Base-by-base conservation (phyloP, 2,329 filamentous ascomycete species). In the Pseudocercospora vitis region DNA sequence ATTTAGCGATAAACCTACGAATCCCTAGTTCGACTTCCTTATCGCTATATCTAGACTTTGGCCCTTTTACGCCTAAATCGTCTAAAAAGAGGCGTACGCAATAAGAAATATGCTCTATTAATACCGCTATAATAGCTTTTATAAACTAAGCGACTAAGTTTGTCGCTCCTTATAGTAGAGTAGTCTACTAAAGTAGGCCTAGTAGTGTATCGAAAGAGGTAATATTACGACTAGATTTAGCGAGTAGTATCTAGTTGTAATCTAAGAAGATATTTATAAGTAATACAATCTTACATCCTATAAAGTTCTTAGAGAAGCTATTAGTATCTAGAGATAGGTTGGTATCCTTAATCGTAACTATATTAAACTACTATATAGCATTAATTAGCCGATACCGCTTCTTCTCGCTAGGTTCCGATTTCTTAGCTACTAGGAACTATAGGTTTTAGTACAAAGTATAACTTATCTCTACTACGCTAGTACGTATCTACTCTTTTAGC, bases 91-190 rank as follows among this genome's bases (percentile, higher is more conserved):
- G 46, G 1, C 9, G 18, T 3, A 21, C 46, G 7, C 7, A 2
- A 18, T 48, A 14, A 7, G 46, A 48, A n/a, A 48, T 26, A 23
- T 48, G 14, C n/a, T 48, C 31, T 32, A 19, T 32, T 21, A 48
- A 12, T 11, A 37, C 21, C 4, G 9, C 8, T 5, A 4, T 48
- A 8, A 48, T 35, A 18, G 16, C 21, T 23, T 16, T 3, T 12
- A 35, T 14, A 23, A 48, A 48, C 29, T 48, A 31, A 11, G n/a
- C 21, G n/a, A 35, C 26, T 7, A 16, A 48, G 29, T 48, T 48
- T 7, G 46, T 48, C 7, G 46, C 46, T 33, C 46, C 28, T 23
- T 48, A 26, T 8, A 21, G 46, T 12, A 48, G 11, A 9, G 46
- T 48, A 23, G 46, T 48, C 19, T 21, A 16, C 4, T 29, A 16